Evolutionary conservation across 805 yeast species (phyloP).

Genomic region (Kuraishia floccosa): DNA sequence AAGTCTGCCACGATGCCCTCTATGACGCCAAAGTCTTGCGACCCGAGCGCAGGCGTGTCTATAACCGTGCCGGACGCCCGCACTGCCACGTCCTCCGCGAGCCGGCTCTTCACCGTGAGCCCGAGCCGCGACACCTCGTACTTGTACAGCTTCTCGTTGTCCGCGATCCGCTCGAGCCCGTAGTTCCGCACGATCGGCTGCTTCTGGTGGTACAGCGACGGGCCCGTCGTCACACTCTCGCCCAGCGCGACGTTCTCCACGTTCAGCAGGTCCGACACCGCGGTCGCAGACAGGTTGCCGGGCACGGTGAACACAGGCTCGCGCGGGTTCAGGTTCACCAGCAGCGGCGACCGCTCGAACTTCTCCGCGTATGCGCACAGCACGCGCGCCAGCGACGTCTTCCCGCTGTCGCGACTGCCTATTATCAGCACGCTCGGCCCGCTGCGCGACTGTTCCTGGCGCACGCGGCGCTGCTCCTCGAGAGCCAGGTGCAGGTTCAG

Average conservation of each 20-base stretch:
- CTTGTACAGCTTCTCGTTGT: slow-evolving; percentile 47
- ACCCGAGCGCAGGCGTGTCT: slow-evolving; percentile 60
- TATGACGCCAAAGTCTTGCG: slow-evolving; percentile 38
- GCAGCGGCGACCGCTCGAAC: slow-evolving; percentile 52
- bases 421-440: slow-evolving; percentile 54
- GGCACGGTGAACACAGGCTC: slow-evolving; percentile 47
- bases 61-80: slow-evolving; percentile 48
- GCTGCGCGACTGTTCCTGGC: slow-evolving; percentile 13
- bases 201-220: slow-evolving; percentile 69
- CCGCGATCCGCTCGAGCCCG: slow-evolving; percentile 53
- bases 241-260: slow-evolving; percentile 66
- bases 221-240: slow-evolving; percentile 65
- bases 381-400: slow-evolving; percentile 61
- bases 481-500: slow-evolving; percentile 67
- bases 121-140: slow-evolving; percentile 30
- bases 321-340: slow-evolving; percentile 71
- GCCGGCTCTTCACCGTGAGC: slow-evolving; percentile 25
- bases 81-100: slow-evolving; percentile 35
- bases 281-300: slow-evolving; percentile 77
- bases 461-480: slow-evolving; percentile 40
- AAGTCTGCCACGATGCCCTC: slow-evolving; percentile 50
- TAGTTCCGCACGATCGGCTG: slow-evolving; percentile 79
- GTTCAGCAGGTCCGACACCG: slow-evolving; percentile 72
- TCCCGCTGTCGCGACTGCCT: slow-evolving; percentile 70
- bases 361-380: slow-evolving; percentile 69